Evolutionary conservation across 257 asterid genomes (phyloP).

Genomic region (Solanum megistacrolobum): DNA sequence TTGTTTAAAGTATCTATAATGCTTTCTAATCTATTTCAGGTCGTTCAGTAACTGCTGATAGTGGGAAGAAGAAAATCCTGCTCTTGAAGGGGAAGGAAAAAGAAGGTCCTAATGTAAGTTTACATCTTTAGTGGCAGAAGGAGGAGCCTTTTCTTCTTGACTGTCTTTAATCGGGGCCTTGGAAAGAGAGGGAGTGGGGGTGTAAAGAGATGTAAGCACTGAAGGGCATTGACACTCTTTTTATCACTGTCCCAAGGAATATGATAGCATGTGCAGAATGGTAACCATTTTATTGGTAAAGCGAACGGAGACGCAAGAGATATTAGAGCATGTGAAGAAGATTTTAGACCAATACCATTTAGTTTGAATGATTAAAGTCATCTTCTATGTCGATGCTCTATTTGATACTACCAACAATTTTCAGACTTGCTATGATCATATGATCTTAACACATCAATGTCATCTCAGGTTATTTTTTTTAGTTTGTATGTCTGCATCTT

Average conservation of each 20-base stretch:
- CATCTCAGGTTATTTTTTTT: not conserved
- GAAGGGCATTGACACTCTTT: not conserved
- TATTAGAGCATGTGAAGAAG: not conserved
- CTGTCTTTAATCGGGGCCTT: not conserved
- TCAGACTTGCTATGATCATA: not conserved
- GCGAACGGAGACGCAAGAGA: not conserved
- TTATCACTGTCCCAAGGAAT: not conserved
- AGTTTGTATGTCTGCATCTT: not conserved
- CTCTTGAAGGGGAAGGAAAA: conserved; percentile 81
- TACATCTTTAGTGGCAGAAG: not conserved
- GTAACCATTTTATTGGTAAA: not conserved
- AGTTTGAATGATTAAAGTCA: not conserved
- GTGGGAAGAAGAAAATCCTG: conserved; percentile 68
- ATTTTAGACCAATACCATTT: not conserved
- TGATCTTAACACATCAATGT: not conserved
- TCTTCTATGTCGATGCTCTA: not conserved
- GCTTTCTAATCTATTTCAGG: conserved; percentile 23
- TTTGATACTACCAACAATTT: not conserved
- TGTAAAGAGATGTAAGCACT: not conserved
- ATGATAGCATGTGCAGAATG: not conserved
- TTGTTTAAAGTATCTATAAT: not conserved
- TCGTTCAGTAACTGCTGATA: conserved; percentile 23
- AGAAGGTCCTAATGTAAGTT: conserved; percentile 59
- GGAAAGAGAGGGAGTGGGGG: not conserved
- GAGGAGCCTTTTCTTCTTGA: not conserved